Evolutionary conservation across 805 yeast species (phyloP), one percentile per base, ranked within the genome.

Genomic region (Candida fluviatilis): DNA sequence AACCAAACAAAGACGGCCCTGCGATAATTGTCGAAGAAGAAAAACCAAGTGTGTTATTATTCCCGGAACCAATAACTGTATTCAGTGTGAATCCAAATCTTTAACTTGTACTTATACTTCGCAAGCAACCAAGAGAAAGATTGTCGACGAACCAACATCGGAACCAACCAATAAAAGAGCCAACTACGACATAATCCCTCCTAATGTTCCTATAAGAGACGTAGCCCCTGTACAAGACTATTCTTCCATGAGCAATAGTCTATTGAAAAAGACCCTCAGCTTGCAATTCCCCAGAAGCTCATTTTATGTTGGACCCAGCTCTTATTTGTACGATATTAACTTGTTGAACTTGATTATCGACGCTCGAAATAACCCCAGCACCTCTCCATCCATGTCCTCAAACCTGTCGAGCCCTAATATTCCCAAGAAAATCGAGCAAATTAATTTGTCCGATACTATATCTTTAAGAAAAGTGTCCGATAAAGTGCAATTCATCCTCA

Each of bases 261-360:
- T 83, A 18, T 67, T 83, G 46, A 82, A 80, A 50, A 80, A 78
- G 48, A 81, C 89, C 0, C 65, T 82, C 23, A 75, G 85, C n/a
- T 62, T 86, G 15, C 96, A 88, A 55, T 87, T 81, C 51, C 96
- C 98, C 1, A 67, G 96, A 40, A 88, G 96, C 0, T 83, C 95
- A 14, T 87, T 87, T 52, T 84, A 80, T 50, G 82, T 90, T 15
- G 97, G 98, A 1, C 81, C 95, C 1, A 84, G 95, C 0, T 88
- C 96, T 1, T 64, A 61, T 13, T 72, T 85, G 19, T 87, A 82
- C 55, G 98, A 91, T 56, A 69, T 77, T 18, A 71, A 76, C 11
- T 69, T 91, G 18, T 66, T 91, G 15, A 82, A 84, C 42, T 64
- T 75, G 29, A 77, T 87, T 25, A 75, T 66, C 18, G 64, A 58